Base-by-base conservation (phyloP, 371 early-diverging fungal genomes). In the Chytridium lagenaria region DNA sequence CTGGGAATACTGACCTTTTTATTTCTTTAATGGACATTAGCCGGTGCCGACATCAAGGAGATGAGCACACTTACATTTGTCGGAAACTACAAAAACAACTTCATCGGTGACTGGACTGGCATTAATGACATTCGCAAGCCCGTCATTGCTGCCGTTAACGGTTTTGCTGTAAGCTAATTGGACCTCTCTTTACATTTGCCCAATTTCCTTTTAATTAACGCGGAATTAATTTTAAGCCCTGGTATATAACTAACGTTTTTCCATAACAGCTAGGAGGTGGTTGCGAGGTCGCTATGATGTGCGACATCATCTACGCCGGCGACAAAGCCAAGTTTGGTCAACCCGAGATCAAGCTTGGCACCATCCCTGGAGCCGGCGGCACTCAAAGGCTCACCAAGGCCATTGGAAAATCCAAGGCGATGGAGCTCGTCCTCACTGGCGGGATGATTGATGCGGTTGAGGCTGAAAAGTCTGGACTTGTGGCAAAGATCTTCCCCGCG, bases 41-140 rank as follows among this genome's bases (percentile, higher is more conserved):
- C 98, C 66, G 98, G 98, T 66, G 99, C 99, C 63, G 99, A 98
- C 81, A 98, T 98, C 83, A 96, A 97, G 89, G 98, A 98, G 84
- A 98, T 98, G 99, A 88, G 87, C 83, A 91, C 92, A 68, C 86
- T 91, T 57, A 88, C 89, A 68, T 96, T 92, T 75, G 87, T 94
- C 69, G 85, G 89, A 51, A 95, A 93, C 86, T 97, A 95, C 88
- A 92, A 89, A 77, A 88, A 81, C 65, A 92, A 96, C 87, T 96
- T 98, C 79, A 83, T 98, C 78, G 94, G 90, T 52, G 93, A 95
- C 83, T 98, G 99, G 99, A 91, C 93, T 57, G 89, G 93, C 75
- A 91, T 98, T 82, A 87, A 88, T 80, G 88, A 85, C 40, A 90
- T 94, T 82, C 93, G 93, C 80, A 98, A 98, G 87, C 99, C 99